Evolutionary conservation across 2,329 filamentous ascomycete genomes (phyloP).

Genomic region (Talaromyces sp.): DNA sequence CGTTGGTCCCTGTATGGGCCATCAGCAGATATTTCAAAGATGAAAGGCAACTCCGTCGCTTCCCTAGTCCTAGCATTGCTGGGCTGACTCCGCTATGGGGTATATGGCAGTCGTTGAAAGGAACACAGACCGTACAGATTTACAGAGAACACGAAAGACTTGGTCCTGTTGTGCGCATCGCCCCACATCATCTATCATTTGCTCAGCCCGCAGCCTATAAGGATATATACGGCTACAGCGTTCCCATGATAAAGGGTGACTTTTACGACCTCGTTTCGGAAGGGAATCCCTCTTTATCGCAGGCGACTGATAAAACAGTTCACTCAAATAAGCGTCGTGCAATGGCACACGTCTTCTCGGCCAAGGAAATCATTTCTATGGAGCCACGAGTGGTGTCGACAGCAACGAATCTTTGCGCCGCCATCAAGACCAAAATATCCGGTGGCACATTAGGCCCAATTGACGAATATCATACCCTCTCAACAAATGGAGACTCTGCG

Average conservation of each 20-base stretch:
- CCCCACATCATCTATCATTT: constrained; percentile 18
- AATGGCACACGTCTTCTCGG: constrained; percentile 15
- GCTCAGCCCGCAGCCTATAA: constrained; percentile 24
- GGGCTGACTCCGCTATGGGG: neutral
- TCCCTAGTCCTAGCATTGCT: constrained; percentile 10
- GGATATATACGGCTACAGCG: constrained; percentile 28
- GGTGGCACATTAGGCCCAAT: neutral
- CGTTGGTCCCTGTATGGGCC: too few relatives aligned
- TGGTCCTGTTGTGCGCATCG: constrained; percentile 2
- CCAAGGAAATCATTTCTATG: constrained; percentile 13
- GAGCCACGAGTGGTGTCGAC: constrained; percentile 11
- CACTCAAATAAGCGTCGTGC: constrained; percentile 7
- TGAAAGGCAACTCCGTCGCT: constrained; percentile 8
- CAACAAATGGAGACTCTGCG: neutral
- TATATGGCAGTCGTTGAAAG: neutral
- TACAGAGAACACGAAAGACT: constrained; percentile 4
- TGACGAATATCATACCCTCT: constrained; percentile 1
- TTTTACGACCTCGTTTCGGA: constrained; percentile 12
- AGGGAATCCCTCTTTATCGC: constrained; percentile 5
- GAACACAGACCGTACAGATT: constrained; percentile 1
- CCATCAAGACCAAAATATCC: neutral
- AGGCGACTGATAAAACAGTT: neutral
- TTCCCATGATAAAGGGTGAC: constrained; percentile 12
- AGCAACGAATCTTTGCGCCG: neutral
- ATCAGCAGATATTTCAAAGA: too few relatives aligned